A percentile compares a stretch with the other conserved stretches of the same genome.
Conservation (phyloP, 2,329 filamentous ascomycete genomes). For the Apiospora pterosperma region DNA sequence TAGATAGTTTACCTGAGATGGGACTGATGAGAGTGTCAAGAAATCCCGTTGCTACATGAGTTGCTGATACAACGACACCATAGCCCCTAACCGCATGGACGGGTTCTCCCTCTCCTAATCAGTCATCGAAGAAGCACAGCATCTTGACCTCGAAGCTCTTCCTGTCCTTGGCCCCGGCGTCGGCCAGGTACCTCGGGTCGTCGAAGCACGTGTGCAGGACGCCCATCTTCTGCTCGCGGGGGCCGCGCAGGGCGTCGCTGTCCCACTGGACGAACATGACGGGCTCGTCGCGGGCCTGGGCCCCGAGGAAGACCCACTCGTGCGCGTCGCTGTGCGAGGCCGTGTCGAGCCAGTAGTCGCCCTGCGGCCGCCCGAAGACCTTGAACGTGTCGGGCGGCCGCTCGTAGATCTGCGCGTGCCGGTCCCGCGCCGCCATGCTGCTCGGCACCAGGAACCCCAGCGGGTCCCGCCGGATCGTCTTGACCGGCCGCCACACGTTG, state of each 20-base stretch:
- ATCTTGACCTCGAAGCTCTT: not conserved
- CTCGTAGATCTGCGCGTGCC: slow-evolving; percentile 44
- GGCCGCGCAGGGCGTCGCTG: not conserved
- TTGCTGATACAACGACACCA: no score
- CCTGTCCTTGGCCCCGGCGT: not conserved
- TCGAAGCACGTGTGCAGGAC: not conserved
- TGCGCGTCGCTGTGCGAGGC: not conserved
- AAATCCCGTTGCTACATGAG: no score
- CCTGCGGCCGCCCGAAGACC: not conserved
- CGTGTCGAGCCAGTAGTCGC: not conserved
- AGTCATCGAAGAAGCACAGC: not conserved
- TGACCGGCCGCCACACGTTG: not conserved
- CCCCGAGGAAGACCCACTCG: not conserved
- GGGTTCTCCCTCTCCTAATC: no score
- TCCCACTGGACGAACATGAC: not conserved
- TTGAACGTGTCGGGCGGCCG: slow-evolving; percentile 7
- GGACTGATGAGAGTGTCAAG: no score
- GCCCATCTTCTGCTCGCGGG: not conserved
- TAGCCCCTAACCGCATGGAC: no score
- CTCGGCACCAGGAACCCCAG: slow-evolving; percentile 63
- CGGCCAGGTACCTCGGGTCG: not conserved
- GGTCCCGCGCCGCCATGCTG: slow-evolving; percentile 75
- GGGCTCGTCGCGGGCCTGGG: not conserved
- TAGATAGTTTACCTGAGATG: no score
- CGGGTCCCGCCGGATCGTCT: not conserved